These are phyloP conservation scores for Russula dissimulans DNA, from an alignment of 768 basidiomycete genomes.

Conservation along the genomic window DNA sequence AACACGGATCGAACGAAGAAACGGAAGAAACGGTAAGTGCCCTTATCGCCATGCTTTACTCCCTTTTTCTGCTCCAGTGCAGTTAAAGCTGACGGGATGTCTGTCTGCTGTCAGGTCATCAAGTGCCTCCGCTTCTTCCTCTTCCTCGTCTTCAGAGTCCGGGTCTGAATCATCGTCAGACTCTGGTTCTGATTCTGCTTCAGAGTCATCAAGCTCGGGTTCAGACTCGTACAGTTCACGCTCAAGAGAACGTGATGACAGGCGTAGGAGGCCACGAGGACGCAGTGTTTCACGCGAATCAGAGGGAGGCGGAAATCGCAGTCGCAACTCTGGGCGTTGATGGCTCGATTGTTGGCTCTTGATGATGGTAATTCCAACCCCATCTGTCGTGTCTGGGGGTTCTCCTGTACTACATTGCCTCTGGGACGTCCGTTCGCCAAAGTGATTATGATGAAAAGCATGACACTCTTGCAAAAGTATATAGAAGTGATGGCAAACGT, in stretches of 20 bases:
- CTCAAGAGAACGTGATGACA: slow-evolving; percentile 35
- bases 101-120: slow-evolving; percentile 2
- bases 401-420: neutral
- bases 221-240: slow-evolving; percentile 31
- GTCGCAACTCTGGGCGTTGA: slow-evolving; percentile 6
- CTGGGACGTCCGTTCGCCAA: neutral
- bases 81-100: no score
- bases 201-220: slow-evolving; percentile 35
- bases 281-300: slow-evolving; percentile 18
- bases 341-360: neutral
- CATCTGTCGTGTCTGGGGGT: neutral
- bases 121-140: neutral
- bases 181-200: slow-evolving; percentile 38
- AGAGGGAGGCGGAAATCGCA: slow-evolving; percentile 3
- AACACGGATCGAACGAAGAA: slow-evolving; percentile 26
- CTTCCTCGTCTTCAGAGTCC: neutral
- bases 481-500: neutral
- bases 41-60: no score
- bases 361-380: neutral
- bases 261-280: slow-evolving; percentile 30
- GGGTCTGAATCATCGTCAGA: slow-evolving; percentile 14
- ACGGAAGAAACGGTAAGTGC: slow-evolving; percentile 27
- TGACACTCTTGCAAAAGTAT: neutral
- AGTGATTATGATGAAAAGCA: no score
- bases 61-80: neutral